phyloP scores from a whole-genome alignment of 2,329 filamentous ascomycete species.

The Microcyclospora pomicola region DNA sequence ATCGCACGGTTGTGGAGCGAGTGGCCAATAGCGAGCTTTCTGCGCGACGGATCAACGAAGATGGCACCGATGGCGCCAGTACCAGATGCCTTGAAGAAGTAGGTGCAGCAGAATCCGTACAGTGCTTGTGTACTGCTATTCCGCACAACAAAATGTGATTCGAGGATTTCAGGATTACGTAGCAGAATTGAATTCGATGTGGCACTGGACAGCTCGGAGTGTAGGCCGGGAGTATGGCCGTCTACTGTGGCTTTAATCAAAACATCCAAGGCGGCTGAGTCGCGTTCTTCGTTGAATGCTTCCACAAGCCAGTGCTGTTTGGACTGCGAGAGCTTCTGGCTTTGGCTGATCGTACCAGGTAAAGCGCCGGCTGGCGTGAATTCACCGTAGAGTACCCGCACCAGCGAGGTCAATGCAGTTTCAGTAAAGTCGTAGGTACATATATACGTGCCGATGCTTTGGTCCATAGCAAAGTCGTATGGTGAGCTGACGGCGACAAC shows the following conservation, averaged over 20 bases:
- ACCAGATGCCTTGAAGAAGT: conserved; percentile 55
- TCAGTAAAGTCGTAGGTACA: conserved; percentile 97
- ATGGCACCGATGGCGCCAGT: conserved; percentile 70
- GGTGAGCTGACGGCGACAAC: conserved; percentile 90
- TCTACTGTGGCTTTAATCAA: conserved; percentile 59
- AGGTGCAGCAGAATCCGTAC: conserved; percentile 86
- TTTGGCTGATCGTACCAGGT: conserved; percentile 67
- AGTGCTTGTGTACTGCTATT: conserved; percentile 85
- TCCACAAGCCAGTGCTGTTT: conserved; percentile 92
- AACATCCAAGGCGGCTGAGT: conserved; percentile 58
- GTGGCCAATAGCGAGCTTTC: conserved; percentile 79
- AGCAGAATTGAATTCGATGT: conserved; percentile 65
- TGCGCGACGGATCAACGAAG: conserved; percentile 76
- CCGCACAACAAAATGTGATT: conserved; percentile 80
- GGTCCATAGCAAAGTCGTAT: conserved; percentile 92
- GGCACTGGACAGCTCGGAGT: conserved; percentile 54
- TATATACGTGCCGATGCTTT: conserved; percentile 77
- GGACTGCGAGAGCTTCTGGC: conserved; percentile 75
- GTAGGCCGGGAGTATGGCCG: conserved; percentile 49
- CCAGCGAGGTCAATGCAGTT: conserved; percentile 70
- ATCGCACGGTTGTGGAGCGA: conserved; percentile 80
- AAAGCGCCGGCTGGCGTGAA: conserved; percentile 41
- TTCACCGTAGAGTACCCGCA: conserved; percentile 73
- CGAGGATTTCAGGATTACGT: conserved; percentile 54
- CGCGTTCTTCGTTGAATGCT: conserved; percentile 66